Evolutionary conservation across 192 early-diverging fungal species (phyloP), one percentile per base, ranked within the genome.

Genomic region (Thamnidium elegans): DNA sequence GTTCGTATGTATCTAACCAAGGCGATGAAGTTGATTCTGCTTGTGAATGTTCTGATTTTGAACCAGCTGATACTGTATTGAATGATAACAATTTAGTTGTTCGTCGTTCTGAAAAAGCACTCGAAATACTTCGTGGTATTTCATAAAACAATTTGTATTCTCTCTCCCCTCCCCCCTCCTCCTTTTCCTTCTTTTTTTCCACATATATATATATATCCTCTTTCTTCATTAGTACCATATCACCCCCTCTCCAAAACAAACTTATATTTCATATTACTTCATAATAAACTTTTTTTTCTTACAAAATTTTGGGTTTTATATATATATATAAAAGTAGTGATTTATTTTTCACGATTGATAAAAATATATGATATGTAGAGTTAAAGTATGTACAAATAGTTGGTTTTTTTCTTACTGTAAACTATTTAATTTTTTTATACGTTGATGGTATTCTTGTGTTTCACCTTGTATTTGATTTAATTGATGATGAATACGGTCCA

Each of bases 21-120:
- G 31, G 50, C 7, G 44, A 59, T 32, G 68, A 64, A 21, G 17
- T 58, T 26, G 60, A 46, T 9, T 62, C 47, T 34, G 60, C 60
- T 48, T 62, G 60, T 50, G 60, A 50, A 20, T 62, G 60, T 19
- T 46, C 47, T 14, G 60, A 62, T 50, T 43, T 47, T 32, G 60
- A 62, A 30, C 9, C 7, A 26, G 46, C 47, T 59, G 58, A 59
- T 43, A 14, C 20, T 14, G 15, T 34, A 19, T 7, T 36, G 17
- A 10, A 34, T 17, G 34, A 30, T 36, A 42, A 20, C 15, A 36
- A 59, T 20, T 20, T 59, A 13, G 43, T 31, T 14, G 7, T 45
- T 15, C n/a, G 42, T 8, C 36, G 58, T 6, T 59, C 58, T 3
- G 58, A 45, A 45, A 59, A 14, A 45, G 58, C 58, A 14, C 43